phyloP scores from a whole-genome alignment of 306 rosid species.

The Alnus glutinosa region DNA sequence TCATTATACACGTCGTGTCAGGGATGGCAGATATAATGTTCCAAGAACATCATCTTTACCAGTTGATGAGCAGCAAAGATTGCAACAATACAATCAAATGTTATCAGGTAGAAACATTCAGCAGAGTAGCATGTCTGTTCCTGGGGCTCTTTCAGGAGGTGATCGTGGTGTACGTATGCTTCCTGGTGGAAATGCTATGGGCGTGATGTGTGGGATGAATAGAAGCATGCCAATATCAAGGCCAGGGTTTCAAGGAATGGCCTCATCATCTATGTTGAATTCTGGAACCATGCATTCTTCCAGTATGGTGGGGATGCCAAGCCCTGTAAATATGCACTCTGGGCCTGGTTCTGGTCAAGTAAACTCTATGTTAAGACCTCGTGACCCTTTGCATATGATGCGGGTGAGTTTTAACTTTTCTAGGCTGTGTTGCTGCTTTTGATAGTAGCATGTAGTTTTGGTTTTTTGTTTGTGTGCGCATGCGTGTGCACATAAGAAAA shows the following conservation, averaged over 20 bases:
- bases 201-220: conserved; percentile 81
- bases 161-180: conserved; percentile 88
- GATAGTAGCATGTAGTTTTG: conserved; percentile 14
- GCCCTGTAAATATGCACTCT: conserved; percentile 76
- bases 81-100: conserved; percentile 81
- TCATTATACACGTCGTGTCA: conserved; percentile 23
- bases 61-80: conserved; percentile 90
- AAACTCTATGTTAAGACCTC: conserved; percentile 76
- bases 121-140: conserved; percentile 65
- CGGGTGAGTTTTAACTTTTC: conserved; percentile 65
- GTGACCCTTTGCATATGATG: conserved; percentile 72
- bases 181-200: conserved; percentile 82
- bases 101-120: conserved; percentile 69
- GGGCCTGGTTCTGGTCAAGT: conserved; percentile 82
- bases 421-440: conserved; percentile 9
- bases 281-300: conserved; percentile 83
- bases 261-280: conserved; percentile 69
- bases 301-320: conserved; percentile 78
- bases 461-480: background rate
- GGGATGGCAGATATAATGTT: conserved; percentile 79
- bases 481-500: background rate
- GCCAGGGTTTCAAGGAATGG: conserved; percentile 84
- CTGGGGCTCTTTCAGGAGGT: conserved; percentile 74
- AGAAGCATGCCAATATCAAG: conserved; percentile 71
- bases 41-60: conserved; percentile 68